These are phyloP conservation scores for Hemisphaericaspora xylanilytica DNA, from an alignment of 1,139 yeast genomes.

Conservation along the genomic window DNA sequence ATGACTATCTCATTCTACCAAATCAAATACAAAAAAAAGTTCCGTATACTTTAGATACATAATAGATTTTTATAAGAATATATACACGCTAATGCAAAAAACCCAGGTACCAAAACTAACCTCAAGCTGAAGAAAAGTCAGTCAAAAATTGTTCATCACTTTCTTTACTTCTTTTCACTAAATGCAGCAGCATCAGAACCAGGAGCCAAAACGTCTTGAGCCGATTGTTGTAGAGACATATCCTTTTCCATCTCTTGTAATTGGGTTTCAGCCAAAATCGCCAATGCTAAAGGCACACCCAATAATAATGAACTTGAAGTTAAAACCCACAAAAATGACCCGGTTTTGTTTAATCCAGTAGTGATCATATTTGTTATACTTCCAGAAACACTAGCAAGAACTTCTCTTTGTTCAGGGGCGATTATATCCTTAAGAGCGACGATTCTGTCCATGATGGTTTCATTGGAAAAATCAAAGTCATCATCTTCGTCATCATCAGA, in stretches of 20 bases:
- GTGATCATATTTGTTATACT: slow-evolving; percentile 38
- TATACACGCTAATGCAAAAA: slow-evolving; percentile 1
- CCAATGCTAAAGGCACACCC: slow-evolving; percentile 90
- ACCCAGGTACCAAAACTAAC: no score
- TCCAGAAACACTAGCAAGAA: slow-evolving; percentile 35
- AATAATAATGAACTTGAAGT: slow-evolving; percentile 81
- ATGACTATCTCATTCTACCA: no score
- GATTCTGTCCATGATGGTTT: slow-evolving; percentile 82
- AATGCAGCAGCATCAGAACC: slow-evolving; percentile 63
- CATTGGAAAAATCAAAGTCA: slow-evolving; percentile 77
- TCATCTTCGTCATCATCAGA: slow-evolving; percentile 65
- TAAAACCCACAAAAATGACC: slow-evolving; percentile 78
- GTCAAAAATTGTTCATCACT: background rate
- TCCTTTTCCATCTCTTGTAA: slow-evolving; percentile 92
- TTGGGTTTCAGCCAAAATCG: slow-evolving; percentile 90
- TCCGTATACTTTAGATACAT: background rate
- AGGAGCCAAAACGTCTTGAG: slow-evolving; percentile 79
- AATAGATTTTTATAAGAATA: slow-evolving; percentile 3
- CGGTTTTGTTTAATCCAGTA: slow-evolving; percentile 56
- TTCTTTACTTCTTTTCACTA: slow-evolving; percentile 26
- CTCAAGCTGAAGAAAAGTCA: no score
- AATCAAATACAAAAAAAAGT: background rate
- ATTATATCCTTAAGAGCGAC: slow-evolving; percentile 88
- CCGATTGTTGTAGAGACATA: slow-evolving; percentile 80
- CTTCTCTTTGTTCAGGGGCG: slow-evolving; percentile 80